A percentile compares a stretch with the other conserved stretches of the same genome.
phyloP scores from a whole-genome alignment of 2,329 filamentous ascomycete species.

The Fusarium protoensiforme region DNA sequence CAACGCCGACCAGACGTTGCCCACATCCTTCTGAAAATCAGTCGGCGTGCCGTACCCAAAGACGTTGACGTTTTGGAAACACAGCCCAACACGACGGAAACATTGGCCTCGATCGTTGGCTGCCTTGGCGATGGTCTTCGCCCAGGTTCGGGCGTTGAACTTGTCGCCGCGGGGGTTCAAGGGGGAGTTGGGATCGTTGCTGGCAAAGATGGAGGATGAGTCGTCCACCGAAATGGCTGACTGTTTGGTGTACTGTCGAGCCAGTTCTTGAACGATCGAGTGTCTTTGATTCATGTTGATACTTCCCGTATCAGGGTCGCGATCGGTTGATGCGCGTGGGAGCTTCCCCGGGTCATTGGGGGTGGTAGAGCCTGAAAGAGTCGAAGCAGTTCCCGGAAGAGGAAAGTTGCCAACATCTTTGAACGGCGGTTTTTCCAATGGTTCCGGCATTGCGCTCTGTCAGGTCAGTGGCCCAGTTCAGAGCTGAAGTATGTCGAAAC shows the following conservation, averaged over 20 bases:
- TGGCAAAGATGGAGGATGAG: neutral
- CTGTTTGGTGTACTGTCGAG: neutral
- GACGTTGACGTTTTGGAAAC: constrained; percentile 37
- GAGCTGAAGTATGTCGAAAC: neutral
- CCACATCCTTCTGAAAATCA: constrained; percentile 39
- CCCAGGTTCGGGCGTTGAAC: constrained; percentile 56
- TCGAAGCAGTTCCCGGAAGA: neutral
- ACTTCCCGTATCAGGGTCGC: neutral
- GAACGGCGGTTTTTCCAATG: neutral
- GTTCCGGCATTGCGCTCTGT: neutral
- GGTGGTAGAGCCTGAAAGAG: neutral
- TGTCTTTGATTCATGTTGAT: neutral
- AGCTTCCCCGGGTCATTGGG: neutral
- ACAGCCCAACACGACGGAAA: constrained; percentile 25
- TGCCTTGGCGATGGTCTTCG: constrained; percentile 47
- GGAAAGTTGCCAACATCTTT: neutral
- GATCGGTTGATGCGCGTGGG: neutral
- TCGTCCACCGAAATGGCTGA: neutral
- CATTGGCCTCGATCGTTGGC: constrained; percentile 34
- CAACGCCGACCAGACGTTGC: constrained; percentile 25
- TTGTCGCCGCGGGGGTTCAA: constrained; percentile 52
- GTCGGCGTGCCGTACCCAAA: constrained; percentile 37
- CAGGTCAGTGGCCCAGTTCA: neutral
- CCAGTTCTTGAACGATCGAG: neutral
- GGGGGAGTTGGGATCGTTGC: neutral